These are phyloP conservation scores for Thermothelomyces thermophilus DNA, from an alignment of 2,329 filamentous ascomycete species.

Conservation along the genomic window DNA sequence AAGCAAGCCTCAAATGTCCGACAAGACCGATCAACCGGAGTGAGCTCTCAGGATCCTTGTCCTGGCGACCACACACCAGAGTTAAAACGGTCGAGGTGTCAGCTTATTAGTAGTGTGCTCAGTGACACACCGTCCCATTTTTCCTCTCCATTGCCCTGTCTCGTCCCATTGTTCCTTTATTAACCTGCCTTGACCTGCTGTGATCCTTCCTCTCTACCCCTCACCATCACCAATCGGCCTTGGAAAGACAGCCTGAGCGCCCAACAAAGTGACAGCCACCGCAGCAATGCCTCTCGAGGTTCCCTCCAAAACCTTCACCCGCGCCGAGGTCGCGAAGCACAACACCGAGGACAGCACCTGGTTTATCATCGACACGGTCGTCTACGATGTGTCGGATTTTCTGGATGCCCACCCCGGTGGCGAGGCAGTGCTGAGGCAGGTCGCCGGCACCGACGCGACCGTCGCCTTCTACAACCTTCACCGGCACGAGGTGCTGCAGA, in stretches of 20 bases:
- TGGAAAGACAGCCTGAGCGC: no score
- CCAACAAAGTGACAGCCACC: constrained; percentile 28
- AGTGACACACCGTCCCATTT: neutral
- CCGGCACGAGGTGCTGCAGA: constrained; percentile 78
- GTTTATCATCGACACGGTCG: constrained; percentile 79
- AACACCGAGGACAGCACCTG: constrained; percentile 69
- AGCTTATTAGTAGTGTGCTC: constrained; percentile 1
- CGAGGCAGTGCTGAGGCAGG: constrained; percentile 69
- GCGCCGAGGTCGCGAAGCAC: constrained; percentile 66
- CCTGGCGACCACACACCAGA: constrained; percentile 1
- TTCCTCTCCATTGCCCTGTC: neutral
- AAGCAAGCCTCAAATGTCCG: constrained; percentile 8
- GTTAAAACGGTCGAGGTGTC: constrained; percentile 1
- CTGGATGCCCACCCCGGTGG: constrained; percentile 80
- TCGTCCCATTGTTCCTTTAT: neutral
- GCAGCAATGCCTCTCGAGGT: constrained; percentile 27
- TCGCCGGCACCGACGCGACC: constrained; percentile 77
- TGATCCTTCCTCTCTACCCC: constrained; percentile 1
- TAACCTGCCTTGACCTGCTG: neutral
- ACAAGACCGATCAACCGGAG: neutral
- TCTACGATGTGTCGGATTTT: constrained; percentile 84
- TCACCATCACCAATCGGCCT: neutral
- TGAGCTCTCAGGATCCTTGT: neutral
- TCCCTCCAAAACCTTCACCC: constrained; percentile 47
- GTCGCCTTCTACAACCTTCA: constrained; percentile 87